Conservation (phyloP, 306 rosid species). For the Dalbergia oliveri region DNA sequence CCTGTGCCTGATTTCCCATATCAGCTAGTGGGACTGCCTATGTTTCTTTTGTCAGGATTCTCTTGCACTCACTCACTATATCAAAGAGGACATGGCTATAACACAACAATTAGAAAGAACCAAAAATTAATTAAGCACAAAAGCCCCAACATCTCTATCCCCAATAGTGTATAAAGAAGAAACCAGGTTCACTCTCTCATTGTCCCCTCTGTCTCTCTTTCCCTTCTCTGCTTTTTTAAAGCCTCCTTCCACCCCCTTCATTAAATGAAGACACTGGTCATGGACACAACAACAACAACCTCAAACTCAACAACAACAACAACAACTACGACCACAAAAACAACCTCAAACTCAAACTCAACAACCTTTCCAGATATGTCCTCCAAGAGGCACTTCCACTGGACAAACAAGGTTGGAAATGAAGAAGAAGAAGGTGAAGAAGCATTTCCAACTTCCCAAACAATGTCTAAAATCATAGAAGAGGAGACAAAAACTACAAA, state of each 20-base stretch:
- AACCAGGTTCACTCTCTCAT: constrained; percentile 39
- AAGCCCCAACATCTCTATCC: constrained; percentile 49
- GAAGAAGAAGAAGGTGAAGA: constrained; percentile 59
- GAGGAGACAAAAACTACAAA: constrained; percentile 46
- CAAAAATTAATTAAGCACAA: constrained; percentile 34
- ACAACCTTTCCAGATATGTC: constrained; percentile 62
- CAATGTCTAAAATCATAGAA: constrained; percentile 56
- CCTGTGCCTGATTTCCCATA: constrained; percentile 64
- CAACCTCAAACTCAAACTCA: constrained; percentile 4
- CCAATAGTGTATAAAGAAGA: constrained; percentile 52
- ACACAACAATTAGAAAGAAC: constrained; percentile 48
- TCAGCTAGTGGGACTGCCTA: constrained; percentile 86
- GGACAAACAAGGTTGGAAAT: constrained; percentile 86
- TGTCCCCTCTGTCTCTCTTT: constrained; percentile 37
- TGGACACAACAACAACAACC: constrained; percentile 35
- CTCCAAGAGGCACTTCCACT: constrained; percentile 95
- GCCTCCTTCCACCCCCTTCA: constrained; percentile 43
- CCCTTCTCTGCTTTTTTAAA: constrained; percentile 51
- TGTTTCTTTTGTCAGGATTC: constrained; percentile 97
- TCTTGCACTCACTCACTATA: constrained; percentile 57
- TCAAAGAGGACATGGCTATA: constrained; percentile 26
- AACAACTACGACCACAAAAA: not conserved
- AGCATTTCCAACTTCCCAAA: constrained; percentile 50
- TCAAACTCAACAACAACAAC: constrained; percentile 3
- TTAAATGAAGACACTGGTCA: constrained; percentile 58